Percentiles rank a stretch among this genome's conserved stretches.
These are phyloP conservation scores for Furcasterigmium sp. DNA, from an alignment of 2,329 filamentous ascomycete genomes.

Conservation along the genomic window DNA sequence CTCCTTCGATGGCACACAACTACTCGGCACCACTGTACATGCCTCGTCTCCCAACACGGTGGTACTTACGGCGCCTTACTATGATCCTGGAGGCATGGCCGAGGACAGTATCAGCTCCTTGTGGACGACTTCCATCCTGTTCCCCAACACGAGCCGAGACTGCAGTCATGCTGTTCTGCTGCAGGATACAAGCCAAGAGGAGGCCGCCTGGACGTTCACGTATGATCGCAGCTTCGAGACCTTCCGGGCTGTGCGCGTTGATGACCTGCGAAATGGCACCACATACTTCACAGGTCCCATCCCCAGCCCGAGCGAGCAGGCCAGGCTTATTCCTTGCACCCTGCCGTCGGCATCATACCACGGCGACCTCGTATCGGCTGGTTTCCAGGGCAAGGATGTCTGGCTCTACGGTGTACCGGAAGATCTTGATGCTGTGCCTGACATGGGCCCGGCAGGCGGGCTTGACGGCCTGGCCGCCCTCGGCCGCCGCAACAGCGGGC, in stretches of 20 bases:
- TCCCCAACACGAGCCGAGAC: slow-evolving; percentile 73
- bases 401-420: slow-evolving; percentile 78
- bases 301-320: slow-evolving; percentile 42
- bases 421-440: slow-evolving; percentile 59
- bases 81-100: slow-evolving; percentile 62
- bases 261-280: slow-evolving; percentile 69
- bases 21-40: slow-evolving; percentile 68
- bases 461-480: slow-evolving; percentile 20
- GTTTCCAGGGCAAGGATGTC: slow-evolving; percentile 66
- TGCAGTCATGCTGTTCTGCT: slow-evolving; percentile 73
- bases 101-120: slow-evolving; percentile 67
- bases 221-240: slow-evolving; percentile 74
- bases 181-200: slow-evolving; percentile 53
- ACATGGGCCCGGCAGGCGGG: slow-evolving; percentile 23
- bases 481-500: slow-evolving; percentile 34
- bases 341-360: slow-evolving; percentile 63
- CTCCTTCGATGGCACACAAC: slow-evolving; percentile 71
- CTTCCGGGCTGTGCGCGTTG: slow-evolving; percentile 71
- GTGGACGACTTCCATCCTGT: slow-evolving; percentile 83
- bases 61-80: slow-evolving; percentile 74
- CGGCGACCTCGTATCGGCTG: slow-evolving; percentile 68
- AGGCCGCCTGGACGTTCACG: slow-evolving; percentile 71
- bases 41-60: slow-evolving; percentile 64
- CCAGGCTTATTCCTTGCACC: slow-evolving; percentile 62
- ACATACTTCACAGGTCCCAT: slow-evolving; percentile 73